Evolutionary conservation across 805 yeast species (phyloP).

Genomic region (Metschnikowia kofuensis): DNA sequence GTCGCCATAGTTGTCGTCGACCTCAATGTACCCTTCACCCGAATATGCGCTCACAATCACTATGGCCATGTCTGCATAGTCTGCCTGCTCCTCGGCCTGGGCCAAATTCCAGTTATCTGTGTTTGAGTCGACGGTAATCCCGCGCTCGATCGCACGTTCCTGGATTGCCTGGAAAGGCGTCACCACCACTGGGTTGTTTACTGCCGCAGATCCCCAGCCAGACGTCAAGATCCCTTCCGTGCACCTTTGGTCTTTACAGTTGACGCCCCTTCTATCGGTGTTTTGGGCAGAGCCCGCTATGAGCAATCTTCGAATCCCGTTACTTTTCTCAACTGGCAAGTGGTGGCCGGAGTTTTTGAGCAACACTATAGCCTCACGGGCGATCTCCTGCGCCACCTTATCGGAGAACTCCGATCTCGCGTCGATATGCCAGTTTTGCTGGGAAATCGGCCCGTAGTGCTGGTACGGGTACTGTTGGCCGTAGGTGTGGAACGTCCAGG

Average conservation of each 20-base stretch:
- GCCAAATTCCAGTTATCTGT: constrained; percentile 47
- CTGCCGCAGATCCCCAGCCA: constrained; percentile 68
- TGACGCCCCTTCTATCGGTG: constrained; percentile 49
- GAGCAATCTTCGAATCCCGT: constrained; percentile 40
- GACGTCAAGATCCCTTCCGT: constrained; percentile 52
- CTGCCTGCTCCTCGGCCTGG: constrained; percentile 43
- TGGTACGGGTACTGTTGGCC: constrained; percentile 55
- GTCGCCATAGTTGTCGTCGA: constrained; percentile 60
- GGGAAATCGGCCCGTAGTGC: constrained; percentile 51
- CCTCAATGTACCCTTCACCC: constrained; percentile 58
- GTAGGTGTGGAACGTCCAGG: constrained; percentile 56
- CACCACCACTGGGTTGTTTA: constrained; percentile 52
- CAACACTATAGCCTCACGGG: constrained; percentile 55
- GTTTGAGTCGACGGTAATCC: constrained; percentile 44
- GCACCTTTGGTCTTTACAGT: constrained; percentile 51
- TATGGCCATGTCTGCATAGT: constrained; percentile 49
- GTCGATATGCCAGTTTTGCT: constrained; percentile 53
- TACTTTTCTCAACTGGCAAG: constrained; percentile 48
- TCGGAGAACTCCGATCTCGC: constrained; percentile 49
- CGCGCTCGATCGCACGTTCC: constrained; percentile 42
- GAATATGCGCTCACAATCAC: constrained; percentile 54
- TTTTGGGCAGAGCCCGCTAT: constrained; percentile 56
- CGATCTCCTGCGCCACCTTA: constrained; percentile 49
- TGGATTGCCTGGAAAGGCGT: constrained; percentile 58
- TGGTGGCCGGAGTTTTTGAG: constrained; percentile 51